Evolutionary conservation across 176 grass and related monocot genomes (phyloP), one percentile per base, ranked within the genome.

Genomic region (Olyra latifolia): DNA sequence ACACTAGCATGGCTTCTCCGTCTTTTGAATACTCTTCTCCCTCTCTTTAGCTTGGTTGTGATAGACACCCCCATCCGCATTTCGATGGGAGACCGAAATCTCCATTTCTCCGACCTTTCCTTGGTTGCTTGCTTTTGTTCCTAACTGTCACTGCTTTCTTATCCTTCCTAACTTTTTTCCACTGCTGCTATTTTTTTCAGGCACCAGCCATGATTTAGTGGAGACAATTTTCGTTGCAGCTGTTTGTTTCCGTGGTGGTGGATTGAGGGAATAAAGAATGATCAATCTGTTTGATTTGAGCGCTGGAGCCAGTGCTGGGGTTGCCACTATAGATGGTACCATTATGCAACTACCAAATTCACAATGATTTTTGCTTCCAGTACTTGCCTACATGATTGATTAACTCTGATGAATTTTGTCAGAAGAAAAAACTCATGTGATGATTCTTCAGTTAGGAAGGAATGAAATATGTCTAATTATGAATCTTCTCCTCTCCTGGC

Each of bases 281-380:
- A 85, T 81, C 77, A 85, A 82, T 32, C 72, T 89, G 29, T 85
- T 85, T 43, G 87, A 89, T 59, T 81, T 89, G 66, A 72, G 72
- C 66, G 83, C 79, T 71, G 83, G 87, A 77, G 78, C 71, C 87
- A 82, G 58, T 66, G 48, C 57, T 65, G 86, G 66, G 83, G 66
- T 89, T 67, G 72, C 83, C 59, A 20, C 83, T 30, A 72, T 71
- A 89, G 88, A 86, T 82, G 82, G 78, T 86, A 86, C 77, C 38
- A 81, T 25, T 57, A 77, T 24, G 48, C 72, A 85, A 77, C 72
- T 45, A 56, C 45, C 56, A 7, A 42, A 28, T 53, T 75, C 38
- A 43, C 23, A 74, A 71, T 89, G 45, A 72, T 89, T 64, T 74
- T 82, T 78, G 7, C 56, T 58, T 89, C 47, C 48, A 86, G 28